Base-by-base conservation (phyloP, 805 yeast species). In the Myxozyma geophila region DNA sequence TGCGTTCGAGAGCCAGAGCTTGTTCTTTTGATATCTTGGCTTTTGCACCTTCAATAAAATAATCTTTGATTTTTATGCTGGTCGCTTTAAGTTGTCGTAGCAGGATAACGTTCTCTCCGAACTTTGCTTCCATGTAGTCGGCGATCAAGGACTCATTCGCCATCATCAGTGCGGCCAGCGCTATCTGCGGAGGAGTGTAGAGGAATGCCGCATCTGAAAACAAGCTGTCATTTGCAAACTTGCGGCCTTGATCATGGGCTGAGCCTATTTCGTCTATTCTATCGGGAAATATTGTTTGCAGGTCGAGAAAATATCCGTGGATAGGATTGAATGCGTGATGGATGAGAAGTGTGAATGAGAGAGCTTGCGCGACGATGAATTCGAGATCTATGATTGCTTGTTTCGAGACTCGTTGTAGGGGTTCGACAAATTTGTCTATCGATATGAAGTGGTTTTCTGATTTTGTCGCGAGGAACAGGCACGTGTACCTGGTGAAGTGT, bases 181-280 rank as follows among this genome's bases (percentile, higher is more conserved):
- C 97, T 37, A 95, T 90, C 72, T 95, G 99, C 0, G 98, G 97
- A 0, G 99, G 99, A 0, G 98, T 87, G 76, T 78, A 93, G 41
- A 85, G 78, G 70, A 90, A 93, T 8, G 82, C 79, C 2, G 84
- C 92, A 73, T 95, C 97, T 19, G 93, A 85, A 41, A 87, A 78
- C 47, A 90, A 78, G n/a, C 90, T 82, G 33, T 86, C 89, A 51
- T 85, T 83, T 5, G 90, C 80, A 74, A 86, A 76, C 36, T 79
- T 81, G 70, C 88, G 84, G 10, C 96, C 90, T 49, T 78, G 77
- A 72, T 90, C 96, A 75, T 90, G 77, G 62, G 85, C 85, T 17
- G 83, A 74, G 23, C 78, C 72, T 21, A 68, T 64, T 62, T 74
- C 74, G 17, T 80, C 81, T 69, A 76, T 69, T 15, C 63, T 43